Evolutionary conservation across 2,329 filamentous ascomycete species (phyloP).

Genomic region (Gnomoniopsis sp.): DNA sequence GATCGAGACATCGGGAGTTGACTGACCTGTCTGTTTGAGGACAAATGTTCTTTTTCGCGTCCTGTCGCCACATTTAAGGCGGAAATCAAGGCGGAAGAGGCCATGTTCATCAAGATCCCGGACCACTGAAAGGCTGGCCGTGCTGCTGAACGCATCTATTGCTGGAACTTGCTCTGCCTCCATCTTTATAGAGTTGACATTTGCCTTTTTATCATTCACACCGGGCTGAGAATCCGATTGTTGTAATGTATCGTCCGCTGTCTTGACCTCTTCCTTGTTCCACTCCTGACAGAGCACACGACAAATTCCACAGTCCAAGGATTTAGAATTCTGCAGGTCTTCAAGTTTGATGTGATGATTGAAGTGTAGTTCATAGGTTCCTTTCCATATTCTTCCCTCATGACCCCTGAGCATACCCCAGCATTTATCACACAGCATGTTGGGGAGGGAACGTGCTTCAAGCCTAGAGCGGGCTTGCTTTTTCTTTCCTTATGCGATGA

Average conservation of each 20-base stretch:
- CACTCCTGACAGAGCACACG: background rate
- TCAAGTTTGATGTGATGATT: background rate
- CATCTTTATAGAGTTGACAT: no score
- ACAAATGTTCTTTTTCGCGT: background rate
- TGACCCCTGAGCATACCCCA: slow-evolving; percentile 5
- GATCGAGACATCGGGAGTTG: no score
- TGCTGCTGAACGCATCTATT: background rate
- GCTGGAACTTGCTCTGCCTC: no score
- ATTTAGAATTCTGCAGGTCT: background rate
- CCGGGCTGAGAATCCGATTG: no score
- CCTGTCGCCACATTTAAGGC: background rate
- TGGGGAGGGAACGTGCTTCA: background rate
- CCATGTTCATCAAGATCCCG: background rate
- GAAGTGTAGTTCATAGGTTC: background rate
- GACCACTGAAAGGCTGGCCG: background rate
- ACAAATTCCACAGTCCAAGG: background rate
- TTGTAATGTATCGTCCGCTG: no score
- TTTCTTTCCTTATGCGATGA: no score
- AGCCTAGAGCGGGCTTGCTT: no score
- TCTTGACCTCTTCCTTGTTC: background rate
- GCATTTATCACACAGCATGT: background rate
- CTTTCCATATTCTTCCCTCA: background rate
- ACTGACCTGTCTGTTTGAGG: background rate
- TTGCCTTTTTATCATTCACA: no score
- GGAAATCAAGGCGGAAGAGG: background rate